Base-by-base conservation (phyloP, 164 flowering plant genomes). In the Platanus orientalis region DNA sequence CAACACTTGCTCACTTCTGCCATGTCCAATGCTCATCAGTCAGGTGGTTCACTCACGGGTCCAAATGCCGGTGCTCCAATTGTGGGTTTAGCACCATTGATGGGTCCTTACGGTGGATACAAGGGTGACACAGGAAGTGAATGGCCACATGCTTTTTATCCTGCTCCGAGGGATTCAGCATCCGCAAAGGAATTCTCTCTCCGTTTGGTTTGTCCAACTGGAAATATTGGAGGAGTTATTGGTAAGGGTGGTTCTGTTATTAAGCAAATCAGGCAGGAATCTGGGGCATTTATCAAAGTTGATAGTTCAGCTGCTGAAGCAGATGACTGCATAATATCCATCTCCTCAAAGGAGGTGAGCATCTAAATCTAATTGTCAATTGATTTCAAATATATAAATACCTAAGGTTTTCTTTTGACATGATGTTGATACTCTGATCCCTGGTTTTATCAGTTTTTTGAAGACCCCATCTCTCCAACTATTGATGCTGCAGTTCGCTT, bases 181-280 rank as follows among this genome's bases (percentile, higher is more conserved):
- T 75, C 96, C 69, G 69, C 91, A 51, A 86, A 82, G 78, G 98
- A 92, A 61, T 90, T 92, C 69, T 79, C 82, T 62, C 82, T 92
- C 60, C 87, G 90, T 54, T 50, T 92, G 75, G 78, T 90, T 47
- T 92, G 97, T 40, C 86, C 93, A 19, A 80, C 80, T 76, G 83
- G 74, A 19, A 86, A 88, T 68, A 83, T 92, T 75, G 96, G 96
- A 61, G 87, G 88, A 70, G 96, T 90, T 48, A 92, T 92, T 69
- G 98, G 98, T 19, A 92, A 87, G 63, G 92, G 91, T 73, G 98
- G 98, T 67, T 68, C 70, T 6, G 81, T 88, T 61, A 90, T 92
- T 49, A 92, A 92, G 74, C 93, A 92, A 78, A 88, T 90, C 49
- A 86, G 96, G 55, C 96, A 92, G 73, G 97, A 92, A 28, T 83